Evolutionary conservation across 2,329 filamentous ascomycete species (phyloP).

Genomic region (Coniella lustricola): DNA sequence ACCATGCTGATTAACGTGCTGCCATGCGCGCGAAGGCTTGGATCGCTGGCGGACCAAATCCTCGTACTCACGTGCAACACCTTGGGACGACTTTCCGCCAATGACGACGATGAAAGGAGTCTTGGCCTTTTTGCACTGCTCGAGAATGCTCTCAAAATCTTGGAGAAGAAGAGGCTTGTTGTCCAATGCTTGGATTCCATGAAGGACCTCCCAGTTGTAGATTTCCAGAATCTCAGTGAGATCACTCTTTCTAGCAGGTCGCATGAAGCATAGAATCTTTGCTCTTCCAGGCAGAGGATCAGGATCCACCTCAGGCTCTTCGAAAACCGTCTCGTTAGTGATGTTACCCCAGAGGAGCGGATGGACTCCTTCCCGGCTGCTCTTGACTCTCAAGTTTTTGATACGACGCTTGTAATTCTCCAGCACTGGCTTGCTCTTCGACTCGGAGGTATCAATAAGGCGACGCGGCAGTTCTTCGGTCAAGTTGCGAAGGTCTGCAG

Average conservation of each 20-base stretch:
- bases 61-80: background rate
- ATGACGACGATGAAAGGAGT: conserved; percentile 15
- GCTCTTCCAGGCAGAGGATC: no score
- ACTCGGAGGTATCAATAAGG: background rate
- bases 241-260: conserved; percentile 10
- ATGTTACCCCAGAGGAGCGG: no score
- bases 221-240: conserved; percentile 8
- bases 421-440: background rate
- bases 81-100: background rate
- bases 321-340: no score
- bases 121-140: background rate
- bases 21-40: background rate
- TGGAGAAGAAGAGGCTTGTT: conserved; percentile 2
- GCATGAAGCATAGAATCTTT: conserved; percentile 9
- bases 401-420: conserved; percentile 6
- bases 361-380: background rate
- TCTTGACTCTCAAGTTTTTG: background rate
- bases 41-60: background rate
- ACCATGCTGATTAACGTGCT: background rate
- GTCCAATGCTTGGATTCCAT: conserved; percentile 16
- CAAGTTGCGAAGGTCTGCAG: background rate
- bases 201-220: conserved; percentile 17
- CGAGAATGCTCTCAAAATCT: conserved; percentile 8
- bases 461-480: background rate
- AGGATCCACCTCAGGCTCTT: background rate